phyloP scores from a whole-genome alignment of 1,139 yeast species.

The Wickerhamiella infanticola region DNA sequence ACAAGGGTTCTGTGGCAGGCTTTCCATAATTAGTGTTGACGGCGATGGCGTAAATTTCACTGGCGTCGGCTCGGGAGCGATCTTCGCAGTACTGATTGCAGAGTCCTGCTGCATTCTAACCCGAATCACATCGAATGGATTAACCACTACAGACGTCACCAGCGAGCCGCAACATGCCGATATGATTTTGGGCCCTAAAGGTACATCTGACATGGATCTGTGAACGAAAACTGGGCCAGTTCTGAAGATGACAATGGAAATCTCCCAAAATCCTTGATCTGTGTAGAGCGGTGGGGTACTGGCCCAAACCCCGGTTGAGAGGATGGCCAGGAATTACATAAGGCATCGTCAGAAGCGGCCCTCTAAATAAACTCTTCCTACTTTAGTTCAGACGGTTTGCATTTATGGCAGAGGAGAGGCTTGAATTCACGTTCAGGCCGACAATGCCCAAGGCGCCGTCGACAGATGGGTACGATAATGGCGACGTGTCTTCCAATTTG shows the following conservation, averaged over 20 bases:
- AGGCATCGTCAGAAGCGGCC: too few species aligned
- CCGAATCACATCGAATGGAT: constrained; percentile 89
- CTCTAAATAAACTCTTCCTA: too few species aligned
- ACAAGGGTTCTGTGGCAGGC: constrained; percentile 1
- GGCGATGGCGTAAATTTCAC: neutral
- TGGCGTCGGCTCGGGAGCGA: neutral
- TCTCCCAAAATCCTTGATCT: too few species aligned
- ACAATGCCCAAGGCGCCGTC: neutral
- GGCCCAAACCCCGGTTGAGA: too few species aligned
- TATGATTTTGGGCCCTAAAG: constrained; percentile 33
- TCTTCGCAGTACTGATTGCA: constrained; percentile 13
- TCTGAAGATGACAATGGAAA: too few species aligned
- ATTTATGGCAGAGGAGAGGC: constrained; percentile 1
- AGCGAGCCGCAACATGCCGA: constrained; percentile 88
- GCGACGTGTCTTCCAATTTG: too few species aligned
- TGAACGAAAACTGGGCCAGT: too few species aligned
- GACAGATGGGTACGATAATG: neutral
- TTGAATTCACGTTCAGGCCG: neutral
- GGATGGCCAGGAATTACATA: too few species aligned
- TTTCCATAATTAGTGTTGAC: neutral
- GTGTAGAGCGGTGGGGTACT: too few species aligned
- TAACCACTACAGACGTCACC: constrained; percentile 64
- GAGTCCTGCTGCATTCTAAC: constrained; percentile 83
- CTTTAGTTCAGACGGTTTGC: too few species aligned
- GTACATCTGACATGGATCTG: constrained; percentile 1